Conservation (phyloP, 2,329 filamentous ascomycete genomes). For the Incumbomyces lentus region DNA sequence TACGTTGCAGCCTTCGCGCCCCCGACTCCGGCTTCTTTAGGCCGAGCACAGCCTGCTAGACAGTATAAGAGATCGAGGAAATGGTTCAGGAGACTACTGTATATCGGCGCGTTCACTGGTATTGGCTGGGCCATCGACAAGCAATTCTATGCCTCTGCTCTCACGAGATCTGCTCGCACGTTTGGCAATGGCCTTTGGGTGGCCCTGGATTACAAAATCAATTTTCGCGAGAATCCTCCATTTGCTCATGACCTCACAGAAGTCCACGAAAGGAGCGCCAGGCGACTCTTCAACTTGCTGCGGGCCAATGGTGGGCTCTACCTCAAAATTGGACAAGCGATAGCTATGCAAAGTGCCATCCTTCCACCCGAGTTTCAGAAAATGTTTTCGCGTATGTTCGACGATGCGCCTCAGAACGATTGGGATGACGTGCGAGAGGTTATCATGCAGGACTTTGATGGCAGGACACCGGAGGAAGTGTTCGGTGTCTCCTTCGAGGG, state of each 20-base stretch:
- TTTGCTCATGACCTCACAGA: conserved; percentile 63
- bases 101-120: conserved; percentile 50
- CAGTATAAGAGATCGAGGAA: conserved; percentile 59
- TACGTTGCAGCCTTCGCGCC: conserved; percentile 49
- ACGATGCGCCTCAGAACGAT: conserved; percentile 86
- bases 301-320: conserved; percentile 85
- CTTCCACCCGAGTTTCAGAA: conserved; percentile 88
- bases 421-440: conserved; percentile 81
- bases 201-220: conserved; percentile 90
- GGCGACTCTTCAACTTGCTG: conserved; percentile 70
- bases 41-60: conserved; percentile 59
- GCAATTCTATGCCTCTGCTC: conserved; percentile 65
- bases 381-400: conserved; percentile 96
- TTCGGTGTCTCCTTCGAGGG: conserved; percentile 79
- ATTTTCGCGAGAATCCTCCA: conserved; percentile 73
- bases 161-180: conserved; percentile 69
- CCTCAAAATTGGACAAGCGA: conserved; percentile 94
- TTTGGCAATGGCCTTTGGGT: conserved; percentile 71
- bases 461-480: conserved; percentile 72
- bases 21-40: conserved; percentile 68
- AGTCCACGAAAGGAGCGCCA: conserved; percentile 73
- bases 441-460: conserved; percentile 78
- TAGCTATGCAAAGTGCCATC: conserved; percentile 94
- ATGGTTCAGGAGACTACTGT: conserved; percentile 66
- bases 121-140: conserved; percentile 59